These are phyloP conservation scores for Monilinia vaccinii-corymbosi DNA, from an alignment of 2,329 filamentous ascomycete genomes.

Conservation along the genomic window DNA sequence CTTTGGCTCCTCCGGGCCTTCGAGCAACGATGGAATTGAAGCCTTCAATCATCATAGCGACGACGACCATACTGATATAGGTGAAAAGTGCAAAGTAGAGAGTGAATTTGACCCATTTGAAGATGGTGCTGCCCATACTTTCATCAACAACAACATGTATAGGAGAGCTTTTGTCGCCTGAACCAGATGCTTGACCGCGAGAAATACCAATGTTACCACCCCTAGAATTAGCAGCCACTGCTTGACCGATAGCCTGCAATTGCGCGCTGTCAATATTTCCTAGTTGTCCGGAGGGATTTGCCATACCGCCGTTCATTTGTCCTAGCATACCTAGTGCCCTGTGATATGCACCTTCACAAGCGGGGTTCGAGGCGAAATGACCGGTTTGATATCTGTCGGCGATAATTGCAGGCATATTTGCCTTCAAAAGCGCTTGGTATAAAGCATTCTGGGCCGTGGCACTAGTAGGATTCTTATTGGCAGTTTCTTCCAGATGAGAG, in stretches of 20 bases:
- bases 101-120: constrained; percentile 87
- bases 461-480: constrained; percentile 85
- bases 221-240: constrained; percentile 61
- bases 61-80: constrained; percentile 69
- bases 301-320: constrained; percentile 29
- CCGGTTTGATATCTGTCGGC: constrained; percentile 83
- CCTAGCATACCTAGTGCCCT: constrained; percentile 61
- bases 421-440: constrained; percentile 81
- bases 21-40: constrained; percentile 66
- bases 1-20: constrained; percentile 29
- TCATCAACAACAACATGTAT: constrained; percentile 95
- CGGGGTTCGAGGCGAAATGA: constrained; percentile 70
- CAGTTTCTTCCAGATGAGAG: constrained; percentile 79
- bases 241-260: constrained; percentile 72
- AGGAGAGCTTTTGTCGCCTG: constrained; percentile 72
- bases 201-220: constrained; percentile 54
- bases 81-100: constrained; percentile 67
- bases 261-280: constrained; percentile 48
- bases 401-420: constrained; percentile 88
- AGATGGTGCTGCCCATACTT: constrained; percentile 66
- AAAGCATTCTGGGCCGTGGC: constrained; percentile 86
- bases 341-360: constrained; percentile 70
- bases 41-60: constrained; percentile 76
- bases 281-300: constrained; percentile 18
- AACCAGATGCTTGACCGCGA: constrained; percentile 39